Evolutionary conservation across 805 yeast species (phyloP).

Genomic region (Starmerella gropengiesseri): DNA sequence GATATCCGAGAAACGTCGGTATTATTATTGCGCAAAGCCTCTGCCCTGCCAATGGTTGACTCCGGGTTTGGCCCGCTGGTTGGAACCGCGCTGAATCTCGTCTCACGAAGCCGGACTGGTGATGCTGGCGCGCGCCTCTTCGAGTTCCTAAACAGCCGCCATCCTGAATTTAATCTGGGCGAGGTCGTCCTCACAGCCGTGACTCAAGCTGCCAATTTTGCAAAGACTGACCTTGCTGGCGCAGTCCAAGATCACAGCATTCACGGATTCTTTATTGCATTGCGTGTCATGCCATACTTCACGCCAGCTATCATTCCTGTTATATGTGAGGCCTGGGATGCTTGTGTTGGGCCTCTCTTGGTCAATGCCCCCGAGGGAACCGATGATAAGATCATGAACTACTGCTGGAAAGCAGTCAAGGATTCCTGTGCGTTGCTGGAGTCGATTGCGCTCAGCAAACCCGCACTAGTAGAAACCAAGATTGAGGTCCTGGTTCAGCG

Average conservation of each 20-base stretch:
- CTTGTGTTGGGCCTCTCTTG: conserved; percentile 13
- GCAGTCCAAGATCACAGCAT: conserved; percentile 44
- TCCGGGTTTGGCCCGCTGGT: not conserved
- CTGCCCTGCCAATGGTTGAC: conserved; percentile 22
- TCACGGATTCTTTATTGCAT: conserved; percentile 60
- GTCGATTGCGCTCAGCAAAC: conserved; percentile 1
- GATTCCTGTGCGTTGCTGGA: conserved; percentile 52
- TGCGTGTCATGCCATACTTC: conserved; percentile 1
- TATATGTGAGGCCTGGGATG: not conserved
- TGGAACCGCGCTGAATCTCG: conserved; percentile 7
- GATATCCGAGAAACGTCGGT: conserved; percentile 55
- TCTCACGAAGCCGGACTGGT: conserved; percentile 11
- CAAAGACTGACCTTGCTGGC: conserved; percentile 27
- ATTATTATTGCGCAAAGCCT: conserved; percentile 38
- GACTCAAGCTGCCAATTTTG: conserved; percentile 26
- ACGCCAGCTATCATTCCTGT: not conserved
- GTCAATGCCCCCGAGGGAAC: conserved; percentile 16
- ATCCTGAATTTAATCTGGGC: not conserved
- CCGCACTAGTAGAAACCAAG: not conserved
- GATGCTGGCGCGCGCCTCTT: conserved; percentile 20
- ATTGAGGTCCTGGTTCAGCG: conserved; percentile 41
- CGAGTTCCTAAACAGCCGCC: conserved; percentile 23
- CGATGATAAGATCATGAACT: conserved; percentile 38
- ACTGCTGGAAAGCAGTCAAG: conserved; percentile 73
- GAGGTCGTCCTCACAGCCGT: not conserved